These are phyloP conservation scores for Rhodotorula toruloides DNA, from an alignment of 768 basidiomycete genomes.

Conservation along the genomic window DNA sequence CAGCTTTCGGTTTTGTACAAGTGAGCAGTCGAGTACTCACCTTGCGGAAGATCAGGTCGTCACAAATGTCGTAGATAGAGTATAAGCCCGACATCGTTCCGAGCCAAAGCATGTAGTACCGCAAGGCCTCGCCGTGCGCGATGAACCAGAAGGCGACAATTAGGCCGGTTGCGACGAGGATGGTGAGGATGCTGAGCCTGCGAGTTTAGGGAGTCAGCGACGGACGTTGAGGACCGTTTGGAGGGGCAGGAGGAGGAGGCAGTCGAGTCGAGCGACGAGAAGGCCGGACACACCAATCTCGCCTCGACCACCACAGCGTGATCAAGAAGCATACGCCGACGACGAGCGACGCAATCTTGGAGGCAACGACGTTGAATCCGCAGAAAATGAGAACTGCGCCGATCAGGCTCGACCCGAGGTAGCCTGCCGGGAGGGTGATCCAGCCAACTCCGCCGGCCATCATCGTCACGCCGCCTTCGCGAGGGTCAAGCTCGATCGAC, in stretches of 20 bases:
- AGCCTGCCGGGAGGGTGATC: conserved; percentile 36
- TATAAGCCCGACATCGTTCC: conserved; percentile 37
- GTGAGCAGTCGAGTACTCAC: conserved; percentile 62
- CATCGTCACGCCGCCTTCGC: conserved; percentile 62
- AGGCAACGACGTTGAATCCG: conserved; percentile 67
- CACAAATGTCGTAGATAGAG: conserved; percentile 65
- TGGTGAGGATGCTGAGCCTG: conserved; percentile 67
- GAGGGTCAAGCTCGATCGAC: conserved; percentile 48
- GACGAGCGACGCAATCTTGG: conserved; percentile 72
- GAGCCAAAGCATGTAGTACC: conserved; percentile 52
- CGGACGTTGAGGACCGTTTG: conserved; percentile 22
- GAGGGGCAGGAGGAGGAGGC: background rate
- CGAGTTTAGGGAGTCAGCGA: no score
- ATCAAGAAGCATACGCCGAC: conserved; percentile 80
- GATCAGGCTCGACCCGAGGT: conserved; percentile 62
- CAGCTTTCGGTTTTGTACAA: background rate
- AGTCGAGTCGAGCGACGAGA: background rate
- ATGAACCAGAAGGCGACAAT: conserved; percentile 74
- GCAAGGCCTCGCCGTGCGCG: conserved; percentile 63
- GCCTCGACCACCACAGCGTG: conserved; percentile 57
- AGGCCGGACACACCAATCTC: no score
- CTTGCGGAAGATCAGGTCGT: conserved; percentile 52
- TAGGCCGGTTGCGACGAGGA: conserved; percentile 70
- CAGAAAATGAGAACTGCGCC: conserved; percentile 81
- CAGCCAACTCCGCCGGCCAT: conserved; percentile 73